Evolutionary conservation across 192 early-diverging fungal species (phyloP), one percentile per base, ranked within the genome.

Genomic region (Coemansia asiatica): DNA sequence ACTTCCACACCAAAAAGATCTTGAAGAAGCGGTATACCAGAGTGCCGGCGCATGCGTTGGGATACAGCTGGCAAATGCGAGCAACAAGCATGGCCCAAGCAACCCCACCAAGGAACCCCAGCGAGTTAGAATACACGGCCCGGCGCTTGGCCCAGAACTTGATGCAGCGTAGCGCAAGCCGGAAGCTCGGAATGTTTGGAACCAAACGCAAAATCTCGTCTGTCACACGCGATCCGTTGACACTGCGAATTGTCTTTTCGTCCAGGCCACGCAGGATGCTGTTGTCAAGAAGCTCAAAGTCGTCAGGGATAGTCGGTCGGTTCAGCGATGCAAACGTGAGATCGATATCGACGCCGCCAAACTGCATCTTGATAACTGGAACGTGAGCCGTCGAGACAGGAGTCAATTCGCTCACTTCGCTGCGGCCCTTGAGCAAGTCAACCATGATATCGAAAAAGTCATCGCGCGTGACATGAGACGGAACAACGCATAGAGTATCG

Each of bases 81-180:
- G 95, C 97, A 16, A 96, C 93, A 16, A 94, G 80, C 90, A 99
- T 97, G 6, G 97, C 95, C 97, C 97, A 99, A 4, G 95, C 94
- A 46, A 99, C 92, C 73, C 97, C 97, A 59, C 97, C 97, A 81
- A 99, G 86, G 72, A 99, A 99, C 23, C 97, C 97, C 88, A 97
- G 88, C 4, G 95, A 90, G 75, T 99, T 99, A 4, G 94, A 94
- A 74, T 96, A 99, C 56, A 99, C 87, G 0, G 91, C 93, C 19
- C 93, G 86, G 54, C 84, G 86, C 73, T 97, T 95, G 38, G 97
- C 97, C 97, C 97, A 99, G 48, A 95, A 70, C 80, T 99, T 99
- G 55, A 99, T 89, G 69, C 92, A 94, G 25, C 97, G 85, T 29
- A 97, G 82, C 2, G 97, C 94, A 53, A 90, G 88, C 31, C 97